Conservation (phyloP, 2,329 filamentous ascomycete genomes). For the Fulvia fulva region DNA sequence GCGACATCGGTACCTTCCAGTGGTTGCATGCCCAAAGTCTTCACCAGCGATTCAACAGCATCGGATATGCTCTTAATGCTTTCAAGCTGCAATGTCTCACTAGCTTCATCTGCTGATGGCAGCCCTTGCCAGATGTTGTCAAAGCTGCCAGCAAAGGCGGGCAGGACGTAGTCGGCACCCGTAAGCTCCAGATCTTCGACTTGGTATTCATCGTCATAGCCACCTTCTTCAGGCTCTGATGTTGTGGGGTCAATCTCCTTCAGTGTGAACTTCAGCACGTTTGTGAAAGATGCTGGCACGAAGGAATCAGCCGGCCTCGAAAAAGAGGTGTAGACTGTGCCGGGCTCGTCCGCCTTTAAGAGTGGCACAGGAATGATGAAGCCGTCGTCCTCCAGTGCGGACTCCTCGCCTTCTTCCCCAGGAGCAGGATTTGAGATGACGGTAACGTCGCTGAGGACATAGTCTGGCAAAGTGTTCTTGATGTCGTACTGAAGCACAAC, state of each 20-base stretch:
- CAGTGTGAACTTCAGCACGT: conserved; percentile 91
- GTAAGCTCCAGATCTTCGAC: conserved; percentile 87
- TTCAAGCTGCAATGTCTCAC: conserved; percentile 84
- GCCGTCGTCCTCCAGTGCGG: conserved; percentile 68
- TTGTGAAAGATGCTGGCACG: conserved; percentile 78
- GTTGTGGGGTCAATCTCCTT: conserved; percentile 97
- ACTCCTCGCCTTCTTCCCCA: conserved; percentile 81
- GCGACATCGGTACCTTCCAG: conserved; percentile 92
- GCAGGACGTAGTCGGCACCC: conserved; percentile 90
- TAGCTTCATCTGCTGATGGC: conserved; percentile 78
- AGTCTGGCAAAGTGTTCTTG: conserved; percentile 93
- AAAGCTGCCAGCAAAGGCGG: conserved; percentile 91
- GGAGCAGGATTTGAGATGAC: conserved; percentile 75
- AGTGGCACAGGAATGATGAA: conserved; percentile 89
- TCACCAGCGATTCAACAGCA: conserved; percentile 85
- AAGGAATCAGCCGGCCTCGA: conserved; percentile 77
- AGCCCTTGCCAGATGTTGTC: conserved; percentile 80
- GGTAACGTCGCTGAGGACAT: conserved; percentile 83
- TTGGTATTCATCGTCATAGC: conserved; percentile 97
- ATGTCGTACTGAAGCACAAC: conserved; percentile 94
- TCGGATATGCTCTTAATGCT: conserved; percentile 93
- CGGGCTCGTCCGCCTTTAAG: conserved; percentile 78
- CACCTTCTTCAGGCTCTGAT: conserved; percentile 83
- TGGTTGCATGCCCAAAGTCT: conserved; percentile 83
- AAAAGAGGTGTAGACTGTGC: conserved; percentile 93